Percentiles rank a stretch among this genome's conserved stretches.
These are phyloP conservation scores for Talaromyces atroroseus DNA, from an alignment of 2,329 filamentous ascomycete species.

Conservation along the genomic window DNA sequence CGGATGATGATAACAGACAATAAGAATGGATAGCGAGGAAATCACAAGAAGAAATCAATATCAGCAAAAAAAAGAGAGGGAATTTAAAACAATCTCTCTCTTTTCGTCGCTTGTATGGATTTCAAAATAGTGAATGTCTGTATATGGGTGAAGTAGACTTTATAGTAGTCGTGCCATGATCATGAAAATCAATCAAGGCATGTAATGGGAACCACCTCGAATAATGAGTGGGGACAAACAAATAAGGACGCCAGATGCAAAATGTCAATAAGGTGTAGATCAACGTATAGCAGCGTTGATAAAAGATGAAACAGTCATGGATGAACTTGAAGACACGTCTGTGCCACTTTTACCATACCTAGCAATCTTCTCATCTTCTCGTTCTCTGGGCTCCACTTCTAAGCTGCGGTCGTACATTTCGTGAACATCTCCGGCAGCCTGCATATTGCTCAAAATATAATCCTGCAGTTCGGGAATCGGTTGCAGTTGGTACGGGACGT, in stretches of 20 bases:
- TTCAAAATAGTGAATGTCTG: not conserved
- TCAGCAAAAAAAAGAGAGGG: constrained; percentile 8
- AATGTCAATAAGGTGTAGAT: constrained; percentile 13
- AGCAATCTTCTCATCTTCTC: constrained; percentile 99
- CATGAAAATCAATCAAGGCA: not conserved
- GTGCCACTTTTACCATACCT: constrained; percentile 58
- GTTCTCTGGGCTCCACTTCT: constrained; percentile 85
- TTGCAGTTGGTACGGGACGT: constrained; percentile 88
- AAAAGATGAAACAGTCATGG: constrained; percentile 28
- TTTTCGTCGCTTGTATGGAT: not conserved
- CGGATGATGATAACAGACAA: not conserved
- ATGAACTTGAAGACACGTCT: constrained; percentile 25
- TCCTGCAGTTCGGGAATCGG: constrained; percentile 89
- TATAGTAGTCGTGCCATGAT: not conserved
- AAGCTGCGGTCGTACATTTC: constrained; percentile 99
- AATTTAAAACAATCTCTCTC: constrained; percentile 7
- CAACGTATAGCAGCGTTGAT: constrained; percentile 27
- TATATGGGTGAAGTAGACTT: not conserved
- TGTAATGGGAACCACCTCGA: not conserved
- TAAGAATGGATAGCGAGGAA: not conserved
- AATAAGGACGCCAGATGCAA: constrained; percentile 10
- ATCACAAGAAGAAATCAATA: not conserved
- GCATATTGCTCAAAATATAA: constrained; percentile 95
- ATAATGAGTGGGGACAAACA: not conserved
- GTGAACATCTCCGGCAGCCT: constrained; percentile 89